Evolutionary conservation across 2,329 filamentous ascomycete genomes (phyloP).

Genomic region (Bipolaris bicolor): DNA sequence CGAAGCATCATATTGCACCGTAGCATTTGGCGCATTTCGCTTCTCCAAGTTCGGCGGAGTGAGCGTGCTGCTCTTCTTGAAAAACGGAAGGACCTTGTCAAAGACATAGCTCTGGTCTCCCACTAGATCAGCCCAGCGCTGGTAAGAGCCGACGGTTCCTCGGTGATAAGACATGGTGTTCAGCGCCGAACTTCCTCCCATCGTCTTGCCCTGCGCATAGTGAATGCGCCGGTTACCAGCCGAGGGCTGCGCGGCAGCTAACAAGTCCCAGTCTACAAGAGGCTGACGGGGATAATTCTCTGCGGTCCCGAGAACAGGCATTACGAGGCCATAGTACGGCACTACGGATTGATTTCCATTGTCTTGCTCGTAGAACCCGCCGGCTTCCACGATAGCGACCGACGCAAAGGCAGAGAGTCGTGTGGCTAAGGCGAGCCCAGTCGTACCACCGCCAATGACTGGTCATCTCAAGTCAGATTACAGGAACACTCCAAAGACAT

Average conservation of each 20-base stretch:
- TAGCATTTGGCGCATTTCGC: slow-evolving; percentile 27
- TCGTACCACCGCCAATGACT: slow-evolving; percentile 40
- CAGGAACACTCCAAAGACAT: slow-evolving; percentile 19
- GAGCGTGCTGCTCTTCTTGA: slow-evolving; percentile 37
- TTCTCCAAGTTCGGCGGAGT: slow-evolving; percentile 34
- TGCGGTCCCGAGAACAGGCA: slow-evolving; percentile 24
- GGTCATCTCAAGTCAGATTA: slow-evolving; percentile 27
- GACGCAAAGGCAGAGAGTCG: slow-evolving; percentile 27
- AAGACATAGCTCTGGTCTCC: slow-evolving; percentile 41
- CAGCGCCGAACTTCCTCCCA: slow-evolving; percentile 38
- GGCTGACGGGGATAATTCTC: slow-evolving; percentile 29
- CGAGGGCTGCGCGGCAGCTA: slow-evolving; percentile 26
- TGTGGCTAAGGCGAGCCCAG: slow-evolving; percentile 34
- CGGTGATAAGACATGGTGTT: slow-evolving; percentile 39
- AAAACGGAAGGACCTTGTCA: slow-evolving; percentile 36
- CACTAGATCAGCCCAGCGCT: slow-evolving; percentile 41
- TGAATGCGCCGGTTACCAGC: slow-evolving; percentile 33
- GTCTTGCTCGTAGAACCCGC: slow-evolving; percentile 32
- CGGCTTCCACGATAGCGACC: slow-evolving; percentile 40
- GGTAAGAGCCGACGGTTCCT: slow-evolving; percentile 26
- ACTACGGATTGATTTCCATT: slow-evolving; percentile 39
- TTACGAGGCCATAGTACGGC: slow-evolving; percentile 27
- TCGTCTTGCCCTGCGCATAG: slow-evolving; percentile 42
- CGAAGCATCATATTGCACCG: slow-evolving; percentile 23
- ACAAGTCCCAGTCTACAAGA: slow-evolving; percentile 39